Percentiles rank a stretch among this genome's conserved stretches.
These are phyloP conservation scores for Articulospora tetracladia DNA, from an alignment of 495 filamentous ascomycete genomes.

Conservation along the genomic window DNA sequence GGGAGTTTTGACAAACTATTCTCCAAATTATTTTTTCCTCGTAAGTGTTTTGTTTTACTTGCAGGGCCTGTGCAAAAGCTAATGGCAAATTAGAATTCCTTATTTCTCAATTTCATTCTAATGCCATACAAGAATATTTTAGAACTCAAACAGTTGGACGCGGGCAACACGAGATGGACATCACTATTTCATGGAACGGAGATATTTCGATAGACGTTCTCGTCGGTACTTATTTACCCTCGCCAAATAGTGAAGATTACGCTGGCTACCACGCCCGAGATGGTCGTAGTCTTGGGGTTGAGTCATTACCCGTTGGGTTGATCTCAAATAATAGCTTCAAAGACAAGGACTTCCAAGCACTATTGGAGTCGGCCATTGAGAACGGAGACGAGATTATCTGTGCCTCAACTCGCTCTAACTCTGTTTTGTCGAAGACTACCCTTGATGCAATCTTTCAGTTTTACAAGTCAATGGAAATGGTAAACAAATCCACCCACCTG, in stretches of 20 bases:
- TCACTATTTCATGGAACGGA: conserved; percentile 7
- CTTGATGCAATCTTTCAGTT: not conserved
- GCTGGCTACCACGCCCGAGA: conserved; percentile 2
- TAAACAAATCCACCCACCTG: no score
- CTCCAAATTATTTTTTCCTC: conserved; percentile 10
- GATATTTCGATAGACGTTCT: not conserved
- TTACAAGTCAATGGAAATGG: conserved; percentile 1
- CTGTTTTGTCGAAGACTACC: not conserved
- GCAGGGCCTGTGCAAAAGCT: not conserved
- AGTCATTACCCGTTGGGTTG: conserved; percentile 15
- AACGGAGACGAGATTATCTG: not conserved
- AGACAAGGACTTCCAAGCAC: no score
- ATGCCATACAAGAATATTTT: conserved; percentile 6
- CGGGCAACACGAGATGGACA: not conserved
- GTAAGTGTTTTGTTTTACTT: not conserved
- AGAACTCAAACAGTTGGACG: conserved; percentile 5
- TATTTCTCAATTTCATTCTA: conserved; percentile 1
- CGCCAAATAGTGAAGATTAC: not conserved
- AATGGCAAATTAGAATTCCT: not conserved
- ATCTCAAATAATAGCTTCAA: not conserved
- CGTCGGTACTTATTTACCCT: conserved; percentile 1
- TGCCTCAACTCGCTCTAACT: not conserved
- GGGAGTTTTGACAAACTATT: conserved; percentile 1
- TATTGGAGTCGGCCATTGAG: no score
- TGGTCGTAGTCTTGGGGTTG: conserved; percentile 8